A percentile compares a stretch with the other conserved stretches of the same genome.
These are phyloP conservation scores for Selaginella moellendorffii DNA, from an alignment of 75 land plant genomes.

Conservation along the genomic window DNA sequence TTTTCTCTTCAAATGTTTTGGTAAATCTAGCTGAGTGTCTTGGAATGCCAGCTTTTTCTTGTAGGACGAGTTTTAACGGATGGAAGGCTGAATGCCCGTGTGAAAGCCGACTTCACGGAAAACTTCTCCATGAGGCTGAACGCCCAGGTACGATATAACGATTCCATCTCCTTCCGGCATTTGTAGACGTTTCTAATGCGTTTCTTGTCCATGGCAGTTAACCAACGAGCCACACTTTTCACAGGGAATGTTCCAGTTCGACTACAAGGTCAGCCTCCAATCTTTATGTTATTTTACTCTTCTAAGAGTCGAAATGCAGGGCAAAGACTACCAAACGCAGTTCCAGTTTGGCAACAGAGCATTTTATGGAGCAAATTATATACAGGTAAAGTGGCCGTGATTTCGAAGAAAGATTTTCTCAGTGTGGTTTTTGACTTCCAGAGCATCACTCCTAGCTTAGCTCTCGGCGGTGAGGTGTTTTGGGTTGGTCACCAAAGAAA, in stretches of 20 bases:
- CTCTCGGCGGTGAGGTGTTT: constrained; percentile 90
- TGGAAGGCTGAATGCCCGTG: constrained; percentile 85
- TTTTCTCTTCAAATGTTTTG: neutral
- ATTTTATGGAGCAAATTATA: constrained; percentile 75
- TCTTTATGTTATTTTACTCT: neutral
- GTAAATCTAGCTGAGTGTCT: neutral
- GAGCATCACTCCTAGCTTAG: constrained; percentile 80
- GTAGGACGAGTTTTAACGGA: constrained; percentile 86
- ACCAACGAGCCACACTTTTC: constrained; percentile 90
- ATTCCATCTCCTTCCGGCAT: neutral
- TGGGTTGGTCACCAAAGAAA: constrained; percentile 98
- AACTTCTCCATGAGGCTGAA: constrained; percentile 74
- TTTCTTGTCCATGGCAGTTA: constrained; percentile 34
- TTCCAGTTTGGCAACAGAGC: constrained; percentile 86
- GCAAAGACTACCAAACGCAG: constrained; percentile 65
- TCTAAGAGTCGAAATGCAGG: no score
- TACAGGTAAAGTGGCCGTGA: constrained; percentile 48
- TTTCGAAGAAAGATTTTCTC: neutral
- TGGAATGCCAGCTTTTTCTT: constrained; percentile 38
- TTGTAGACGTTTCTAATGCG: neutral
- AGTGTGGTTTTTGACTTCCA: constrained; percentile 16
- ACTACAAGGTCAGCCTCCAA: constrained; percentile 60
- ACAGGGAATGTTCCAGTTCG: constrained; percentile 92
- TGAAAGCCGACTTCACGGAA: constrained; percentile 75
- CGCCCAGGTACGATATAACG: constrained; percentile 95